Percentiles rank a stretch among this genome's conserved stretches.
These are phyloP conservation scores for Nidularia pulvinata DNA, from an alignment of 768 basidiomycete genomes.

Conservation along the genomic window DNA sequence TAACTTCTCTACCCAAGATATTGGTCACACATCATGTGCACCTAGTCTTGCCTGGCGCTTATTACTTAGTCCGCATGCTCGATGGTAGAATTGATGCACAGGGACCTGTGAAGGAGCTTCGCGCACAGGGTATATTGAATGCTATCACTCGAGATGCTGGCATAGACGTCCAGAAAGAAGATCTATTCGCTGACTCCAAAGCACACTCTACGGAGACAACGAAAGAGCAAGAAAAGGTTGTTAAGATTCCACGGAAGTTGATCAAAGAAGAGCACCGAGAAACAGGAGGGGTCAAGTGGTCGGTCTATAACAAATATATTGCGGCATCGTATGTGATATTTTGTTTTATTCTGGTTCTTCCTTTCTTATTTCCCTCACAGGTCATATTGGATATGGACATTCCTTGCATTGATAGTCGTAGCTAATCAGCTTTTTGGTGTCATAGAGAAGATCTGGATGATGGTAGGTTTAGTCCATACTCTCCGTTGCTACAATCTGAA, in stretches of 20 bases:
- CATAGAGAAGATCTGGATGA: constrained; percentile 76
- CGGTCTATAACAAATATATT: constrained; percentile 65
- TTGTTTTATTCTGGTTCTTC: too few species aligned
- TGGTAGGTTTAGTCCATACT: constrained; percentile 28
- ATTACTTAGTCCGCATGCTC: constrained; percentile 77
- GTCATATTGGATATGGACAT: constrained; percentile 68
- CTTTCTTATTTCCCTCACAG: constrained; percentile 19
- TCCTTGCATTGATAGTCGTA: constrained; percentile 48
- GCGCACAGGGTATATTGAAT: constrained; percentile 56
- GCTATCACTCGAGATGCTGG: constrained; percentile 52
- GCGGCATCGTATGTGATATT: constrained; percentile 47
- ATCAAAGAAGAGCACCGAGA: constrained; percentile 84
- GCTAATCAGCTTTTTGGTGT: constrained; percentile 52
- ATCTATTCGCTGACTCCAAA: constrained; percentile 7
- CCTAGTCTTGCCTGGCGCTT: constrained; percentile 71
- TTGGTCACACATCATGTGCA: constrained; percentile 87
- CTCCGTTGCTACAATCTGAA: not conserved
- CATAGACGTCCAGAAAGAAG: constrained; percentile 45
- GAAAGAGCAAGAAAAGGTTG: too few species aligned
- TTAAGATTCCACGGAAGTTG: constrained; percentile 70
- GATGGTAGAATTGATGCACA: constrained; percentile 82
- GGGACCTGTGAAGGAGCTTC: constrained; percentile 67
- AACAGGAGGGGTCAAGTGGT: constrained; percentile 82
- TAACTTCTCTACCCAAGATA: constrained; percentile 31
- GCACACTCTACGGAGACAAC: too few species aligned